Evolutionary conservation across 257 asterid species (phyloP).

Genomic region (Nicotiana undulata): DNA sequence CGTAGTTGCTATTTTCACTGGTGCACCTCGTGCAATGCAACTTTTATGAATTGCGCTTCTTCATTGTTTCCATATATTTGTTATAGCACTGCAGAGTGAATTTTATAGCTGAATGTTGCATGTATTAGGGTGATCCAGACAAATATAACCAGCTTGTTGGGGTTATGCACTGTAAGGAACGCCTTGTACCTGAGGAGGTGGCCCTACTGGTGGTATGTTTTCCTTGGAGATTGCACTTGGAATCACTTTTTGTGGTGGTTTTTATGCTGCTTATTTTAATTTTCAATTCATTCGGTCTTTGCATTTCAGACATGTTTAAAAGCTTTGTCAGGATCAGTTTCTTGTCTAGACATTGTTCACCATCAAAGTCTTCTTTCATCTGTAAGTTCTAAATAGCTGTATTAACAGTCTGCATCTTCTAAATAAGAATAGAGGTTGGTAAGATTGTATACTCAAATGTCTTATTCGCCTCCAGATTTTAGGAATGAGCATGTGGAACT

Average conservation of each 20-base stretch:
- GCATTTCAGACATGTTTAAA: conserved; percentile 30
- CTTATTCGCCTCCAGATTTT: conserved; percentile 37
- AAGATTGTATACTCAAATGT: neutral
- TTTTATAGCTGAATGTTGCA: conserved; percentile 6
- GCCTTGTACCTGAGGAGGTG: conserved; percentile 49
- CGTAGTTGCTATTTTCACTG: neutral
- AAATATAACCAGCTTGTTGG: conserved; percentile 53
- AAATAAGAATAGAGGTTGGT: neutral
- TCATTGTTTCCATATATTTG: neutral
- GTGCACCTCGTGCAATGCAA: neutral
- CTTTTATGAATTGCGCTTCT: neutral
- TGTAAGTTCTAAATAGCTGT: conserved; percentile 36
- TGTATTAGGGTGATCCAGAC: conserved; percentile 51
- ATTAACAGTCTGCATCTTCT: neutral
- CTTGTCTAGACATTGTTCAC: conserved; percentile 52
- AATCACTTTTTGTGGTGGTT: neutral
- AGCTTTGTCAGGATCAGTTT: conserved; percentile 68
- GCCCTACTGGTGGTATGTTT: conserved; percentile 79
- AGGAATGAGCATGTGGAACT: conserved; percentile 82
- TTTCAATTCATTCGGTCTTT: neutral
- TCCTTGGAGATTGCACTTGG: neutral
- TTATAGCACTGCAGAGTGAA: neutral
- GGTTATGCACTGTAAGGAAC: conserved; percentile 40
- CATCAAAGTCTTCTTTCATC: conserved; percentile 59
- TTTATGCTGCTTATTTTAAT: conserved; percentile 2